Base-by-base conservation (phyloP, 345 rosid genomes). In the Hirschfeldia incana region DNA sequence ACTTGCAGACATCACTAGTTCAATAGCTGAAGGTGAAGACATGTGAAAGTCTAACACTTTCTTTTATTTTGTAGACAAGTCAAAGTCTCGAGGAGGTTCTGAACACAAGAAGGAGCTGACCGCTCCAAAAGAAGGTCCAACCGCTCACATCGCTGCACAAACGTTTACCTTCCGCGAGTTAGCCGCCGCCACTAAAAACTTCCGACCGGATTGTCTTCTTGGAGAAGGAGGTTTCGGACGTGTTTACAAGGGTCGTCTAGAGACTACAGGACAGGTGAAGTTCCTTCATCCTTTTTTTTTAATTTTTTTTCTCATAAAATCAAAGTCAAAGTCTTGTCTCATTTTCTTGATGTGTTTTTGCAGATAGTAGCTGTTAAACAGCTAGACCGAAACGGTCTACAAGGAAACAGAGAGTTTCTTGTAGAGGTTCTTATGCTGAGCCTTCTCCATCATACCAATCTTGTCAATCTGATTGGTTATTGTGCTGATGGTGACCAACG, bases 391-490 rank as follows among this genome's bases (percentile, higher is more conserved):
- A 93, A 95, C 29, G 98, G 99, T 61, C 92, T 91, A 76, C 98
- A 95, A 85, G 99, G 99, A 84, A 95, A 95, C 78, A 87, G 98
- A 87, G 99, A 95, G 83, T 95, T 95, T 85, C 90, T 89, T 77
- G 98, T 94, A 66, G 98, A 94, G 83, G 97, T 94, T 83, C 97
- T 94, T 69, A 92, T 94, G 97, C 95, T 95, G 74, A 93, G 99
- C 79, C 94, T 95, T 76, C 84, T 95, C 61, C 98, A 95, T 92
- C 99, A 95, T 68, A 74, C 91, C 63, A 93, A 95, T 79, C 99
- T 95, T 57, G 98, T 93, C 61, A 95, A 93, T 81, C 77, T 95
- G 87, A 93, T 93, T 69, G 99, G 99, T 69, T 95, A 95, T 83
- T 93, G 99, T 63, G 99, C 98, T 33, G 98, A 95, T 85, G 98